Conservation (phyloP, 1,139 yeast genomes). For the Taphrina communis region DNA sequence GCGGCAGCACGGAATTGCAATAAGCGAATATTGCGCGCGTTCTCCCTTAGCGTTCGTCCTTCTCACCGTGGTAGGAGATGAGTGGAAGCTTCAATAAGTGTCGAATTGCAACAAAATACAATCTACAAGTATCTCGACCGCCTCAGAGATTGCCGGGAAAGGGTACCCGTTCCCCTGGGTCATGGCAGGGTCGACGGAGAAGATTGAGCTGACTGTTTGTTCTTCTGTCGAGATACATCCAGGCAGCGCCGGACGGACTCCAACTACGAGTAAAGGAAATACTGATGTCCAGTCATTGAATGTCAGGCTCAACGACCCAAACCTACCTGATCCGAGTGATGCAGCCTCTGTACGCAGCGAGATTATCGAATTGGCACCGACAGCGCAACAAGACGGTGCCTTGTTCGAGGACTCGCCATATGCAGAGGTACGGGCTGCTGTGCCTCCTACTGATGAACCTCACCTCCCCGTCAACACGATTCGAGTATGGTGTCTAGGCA, state of each 20-base stretch:
- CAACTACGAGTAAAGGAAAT: neutral
- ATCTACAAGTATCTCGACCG: neutral
- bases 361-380: neutral
- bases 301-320: conserved; percentile 9
- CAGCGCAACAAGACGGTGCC: conserved; percentile 1
- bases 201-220: conserved; percentile 1
- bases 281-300: neutral
- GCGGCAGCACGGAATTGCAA: neutral
- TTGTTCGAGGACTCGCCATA: conserved; percentile 58
- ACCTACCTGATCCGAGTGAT: conserved; percentile 8
- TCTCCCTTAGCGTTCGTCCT: neutral
- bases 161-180: neutral
- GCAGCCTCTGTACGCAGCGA: conserved; percentile 1
- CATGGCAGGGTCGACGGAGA: neutral
- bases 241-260: neutral
- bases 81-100: neutral
- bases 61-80: neutral
- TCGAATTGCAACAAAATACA: neutral
- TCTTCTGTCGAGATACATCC: conserved; percentile 6
- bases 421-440: conserved; percentile 74
- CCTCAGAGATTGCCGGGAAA: neutral
- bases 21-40: neutral
- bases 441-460: conserved; percentile 66
- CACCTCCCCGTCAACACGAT: conserved; percentile 62
- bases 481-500: conserved; percentile 43